Percentiles rank a stretch among this genome's conserved stretches.
Conservation (phyloP, 202 grass and related monocot genomes). For the Carex sylvatica region DNA sequence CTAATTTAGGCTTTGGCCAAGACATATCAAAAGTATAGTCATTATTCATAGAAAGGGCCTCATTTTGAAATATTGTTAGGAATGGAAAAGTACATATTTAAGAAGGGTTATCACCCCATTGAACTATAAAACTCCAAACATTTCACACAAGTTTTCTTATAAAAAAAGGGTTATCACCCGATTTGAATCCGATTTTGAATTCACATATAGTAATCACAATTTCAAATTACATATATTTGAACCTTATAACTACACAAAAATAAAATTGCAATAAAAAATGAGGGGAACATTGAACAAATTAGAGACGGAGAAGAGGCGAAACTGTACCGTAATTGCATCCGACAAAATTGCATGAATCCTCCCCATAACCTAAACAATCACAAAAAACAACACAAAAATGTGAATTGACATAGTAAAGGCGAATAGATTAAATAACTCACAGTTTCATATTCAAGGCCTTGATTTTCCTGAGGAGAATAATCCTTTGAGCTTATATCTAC, state of each 20-base stretch:
- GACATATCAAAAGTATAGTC: neutral
- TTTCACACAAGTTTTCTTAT: neutral
- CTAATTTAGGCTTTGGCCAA: neutral
- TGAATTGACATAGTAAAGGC: neutral
- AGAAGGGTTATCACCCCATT: neutral
- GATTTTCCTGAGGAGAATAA: constrained; percentile 71
- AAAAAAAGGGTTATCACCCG: too few species aligned
- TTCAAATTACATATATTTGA: too few species aligned
- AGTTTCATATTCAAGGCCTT: constrained; percentile 88
- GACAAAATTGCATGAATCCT: constrained; percentile 91
- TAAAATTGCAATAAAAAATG: too few species aligned
- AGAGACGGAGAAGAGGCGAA: too few species aligned
- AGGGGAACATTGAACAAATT: too few species aligned
- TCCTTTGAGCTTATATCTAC: constrained; percentile 93
- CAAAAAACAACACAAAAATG: neutral
- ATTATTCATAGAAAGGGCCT: neutral
- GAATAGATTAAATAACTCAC: constrained; percentile 30
- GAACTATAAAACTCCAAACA: neutral
- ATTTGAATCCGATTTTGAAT: too few species aligned
- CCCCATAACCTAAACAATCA: constrained; percentile 64
- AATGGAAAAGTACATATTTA: neutral
- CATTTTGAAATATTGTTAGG: neutral
- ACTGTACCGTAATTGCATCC: too few species aligned
- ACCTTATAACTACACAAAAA: too few species aligned
- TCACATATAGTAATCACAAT: too few species aligned